Percentiles rank a stretch among this genome's conserved stretches.
These are phyloP conservation scores for Boletellus deceptivus DNA, from an alignment of 1,284 basidiomycete genomes.

Conservation along the genomic window DNA sequence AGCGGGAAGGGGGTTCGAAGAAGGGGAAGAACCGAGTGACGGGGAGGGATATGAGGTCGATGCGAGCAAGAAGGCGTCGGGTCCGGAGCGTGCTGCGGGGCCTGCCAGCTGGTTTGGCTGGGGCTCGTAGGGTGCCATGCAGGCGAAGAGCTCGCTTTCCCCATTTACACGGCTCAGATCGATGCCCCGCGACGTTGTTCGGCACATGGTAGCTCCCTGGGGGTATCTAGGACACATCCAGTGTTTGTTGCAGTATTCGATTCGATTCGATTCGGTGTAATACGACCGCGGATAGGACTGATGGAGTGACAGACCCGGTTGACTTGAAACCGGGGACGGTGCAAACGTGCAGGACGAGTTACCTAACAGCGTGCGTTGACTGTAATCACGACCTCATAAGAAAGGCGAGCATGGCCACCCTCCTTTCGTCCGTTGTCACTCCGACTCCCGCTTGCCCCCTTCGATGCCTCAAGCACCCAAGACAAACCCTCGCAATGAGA, in stretches of 20 bases:
- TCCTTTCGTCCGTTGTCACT: neutral
- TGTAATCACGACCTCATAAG: conserved; percentile 1
- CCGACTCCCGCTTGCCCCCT: neutral
- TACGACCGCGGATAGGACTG: too few species aligned
- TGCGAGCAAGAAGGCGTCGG: conserved; percentile 10
- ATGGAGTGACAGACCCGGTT: too few species aligned
- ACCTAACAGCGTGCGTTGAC: conserved; percentile 20
- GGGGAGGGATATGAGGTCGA: conserved; percentile 54
- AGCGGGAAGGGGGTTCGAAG: conserved; percentile 50
- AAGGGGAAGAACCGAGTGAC: conserved; percentile 65
- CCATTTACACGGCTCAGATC: neutral
- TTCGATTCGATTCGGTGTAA: too few species aligned
- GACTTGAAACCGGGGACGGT: too few species aligned
- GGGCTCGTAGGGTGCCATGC: conserved; percentile 22
- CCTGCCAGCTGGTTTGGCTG: conserved; percentile 44
- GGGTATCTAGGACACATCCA: too few species aligned
- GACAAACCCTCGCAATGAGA: conserved; percentile 28
- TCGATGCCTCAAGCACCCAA: conserved; percentile 32
- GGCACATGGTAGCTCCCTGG: too few species aligned
- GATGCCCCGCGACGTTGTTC: too few species aligned
- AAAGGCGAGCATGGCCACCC: neutral
- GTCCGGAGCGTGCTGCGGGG: conserved; percentile 18
- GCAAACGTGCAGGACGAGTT: conserved; percentile 2
- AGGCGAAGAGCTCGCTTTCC: too few species aligned
- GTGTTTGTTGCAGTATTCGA: too few species aligned